Conservation (phyloP, 805 yeast species). For the Metschnikowia dekortorum region DNA sequence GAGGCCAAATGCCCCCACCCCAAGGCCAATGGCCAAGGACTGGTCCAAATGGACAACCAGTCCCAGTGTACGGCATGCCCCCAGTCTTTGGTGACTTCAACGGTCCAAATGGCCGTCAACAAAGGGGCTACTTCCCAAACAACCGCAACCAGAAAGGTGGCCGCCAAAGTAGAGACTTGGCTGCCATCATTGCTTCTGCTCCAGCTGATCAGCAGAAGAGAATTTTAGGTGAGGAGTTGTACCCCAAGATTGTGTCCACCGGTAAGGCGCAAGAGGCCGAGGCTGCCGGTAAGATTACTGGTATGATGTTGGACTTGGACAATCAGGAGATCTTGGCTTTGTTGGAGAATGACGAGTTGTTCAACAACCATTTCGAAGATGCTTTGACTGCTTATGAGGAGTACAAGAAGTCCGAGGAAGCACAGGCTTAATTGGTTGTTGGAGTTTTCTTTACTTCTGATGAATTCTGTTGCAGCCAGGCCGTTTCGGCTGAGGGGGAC, state of each 20-base stretch:
- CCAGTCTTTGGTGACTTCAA: slow-evolving; percentile 62
- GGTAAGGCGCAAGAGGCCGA: slow-evolving; percentile 87
- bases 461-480: slow-evolving; percentile 2
- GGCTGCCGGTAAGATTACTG: slow-evolving; percentile 97
- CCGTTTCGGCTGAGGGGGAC: background rate
- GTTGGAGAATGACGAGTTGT: slow-evolving; percentile 84
- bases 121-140: slow-evolving; percentile 54
- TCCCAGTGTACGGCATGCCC: slow-evolving; percentile 78
- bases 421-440: slow-evolving; percentile 18
- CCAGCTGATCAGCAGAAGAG: slow-evolving; percentile 95
- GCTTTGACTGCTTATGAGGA: slow-evolving; percentile 93
- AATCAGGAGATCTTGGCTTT: slow-evolving; percentile 84
- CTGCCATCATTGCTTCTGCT: slow-evolving; percentile 56
- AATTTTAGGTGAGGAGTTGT: slow-evolving; percentile 94
- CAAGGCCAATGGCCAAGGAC: slow-evolving; percentile 70
- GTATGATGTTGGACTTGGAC: slow-evolving; percentile 96
- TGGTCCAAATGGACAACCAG: slow-evolving; percentile 83
- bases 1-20: slow-evolving; percentile 62
- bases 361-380: slow-evolving; percentile 88
- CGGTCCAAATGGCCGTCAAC: slow-evolving; percentile 45
- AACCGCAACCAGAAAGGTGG: slow-evolving; percentile 42
- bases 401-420: slow-evolving; percentile 58
- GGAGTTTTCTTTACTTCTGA: slow-evolving; percentile 5
- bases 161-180: slow-evolving; percentile 48
- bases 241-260: slow-evolving; percentile 83